Base-by-base conservation (phyloP, 768 basidiomycete genomes). In the Kwoniella mangroviensis region DNA sequence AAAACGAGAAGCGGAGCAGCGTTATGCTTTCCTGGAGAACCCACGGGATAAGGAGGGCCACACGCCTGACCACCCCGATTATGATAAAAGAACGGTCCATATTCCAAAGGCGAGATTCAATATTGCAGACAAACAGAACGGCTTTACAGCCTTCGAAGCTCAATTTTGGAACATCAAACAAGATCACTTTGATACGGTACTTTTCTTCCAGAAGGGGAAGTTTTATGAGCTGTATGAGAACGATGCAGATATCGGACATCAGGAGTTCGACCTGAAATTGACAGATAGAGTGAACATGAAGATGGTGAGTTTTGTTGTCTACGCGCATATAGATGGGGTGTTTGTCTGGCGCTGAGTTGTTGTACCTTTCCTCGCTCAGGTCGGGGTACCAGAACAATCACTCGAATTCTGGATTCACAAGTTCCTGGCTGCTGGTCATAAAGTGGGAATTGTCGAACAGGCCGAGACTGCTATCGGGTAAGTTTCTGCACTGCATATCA, bases 181-280 rank as follows among this genome's bases (percentile, higher is more conserved):
- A 83, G 91, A 94, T 78, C 94, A 98, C 80, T 98, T 89, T 80
- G 97, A 99, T 83, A 99, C 97, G 19, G 91, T 97, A 53, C 83
- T 98, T 57, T 98, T 98, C 86, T 99, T 98, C 85, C 97, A 99
- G 84, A 98, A 99, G 88, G 97, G 97, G 52, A 82, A 85, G 63
- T 79, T 80, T 68, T 84, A 82, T 65, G 83, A 85, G 74, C 84
- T 97, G n/a, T 98, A 98, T 77, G 96, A 98, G 84, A 92, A 97
- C 65, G 96, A 98, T 82, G 96, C 96, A 0, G 87, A 75, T 67
- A 88, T 93, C 61, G 97, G 97, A 0, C 94, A 98, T 82, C 90
- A 90, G 76, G 90, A 95, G 65, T 99, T 99, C 79, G 97, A 98
- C 76, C 85, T 99, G 67, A 98, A 99, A 77, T 73, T 86, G 40